Conservation (phyloP, 2,329 filamentous ascomycete species). For the Raffaelea albimanens region DNA sequence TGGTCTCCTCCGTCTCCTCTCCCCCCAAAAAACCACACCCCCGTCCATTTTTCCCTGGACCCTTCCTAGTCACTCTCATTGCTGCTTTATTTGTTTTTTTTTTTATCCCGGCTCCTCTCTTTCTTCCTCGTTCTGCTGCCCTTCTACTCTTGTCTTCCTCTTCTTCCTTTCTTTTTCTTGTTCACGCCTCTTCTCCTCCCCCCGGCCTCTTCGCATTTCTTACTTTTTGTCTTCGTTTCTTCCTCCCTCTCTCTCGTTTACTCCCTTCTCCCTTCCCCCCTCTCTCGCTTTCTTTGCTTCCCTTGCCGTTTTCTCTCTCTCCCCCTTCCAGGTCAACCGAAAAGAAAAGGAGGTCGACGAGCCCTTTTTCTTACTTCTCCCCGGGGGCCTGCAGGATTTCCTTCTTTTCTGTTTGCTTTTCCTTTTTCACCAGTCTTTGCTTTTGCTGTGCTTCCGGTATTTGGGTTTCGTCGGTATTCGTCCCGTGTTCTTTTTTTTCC, state of each 20-base stretch:
- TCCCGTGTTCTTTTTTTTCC: neutral
- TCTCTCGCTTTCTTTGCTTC: neutral
- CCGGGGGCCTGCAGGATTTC: neutral
- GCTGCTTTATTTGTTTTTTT: neutral
- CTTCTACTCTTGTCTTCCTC: neutral
- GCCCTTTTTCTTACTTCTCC: neutral
- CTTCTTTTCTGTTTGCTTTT: neutral
- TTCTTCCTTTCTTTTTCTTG: constrained; percentile 1
- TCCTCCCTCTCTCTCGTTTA: neutral
- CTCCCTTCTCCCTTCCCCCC: neutral
- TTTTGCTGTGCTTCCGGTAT: neutral
- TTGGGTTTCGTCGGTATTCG: neutral
- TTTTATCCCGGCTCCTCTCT: neutral
- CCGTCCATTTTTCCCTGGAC: too few species aligned
- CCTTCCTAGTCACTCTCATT: too few species aligned
- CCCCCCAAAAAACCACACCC: too few species aligned
- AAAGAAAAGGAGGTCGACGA: neutral
- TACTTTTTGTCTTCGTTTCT: constrained; percentile 1
- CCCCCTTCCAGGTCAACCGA: neutral
- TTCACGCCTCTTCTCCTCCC: neutral
- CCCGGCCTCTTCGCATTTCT: constrained; percentile 7
- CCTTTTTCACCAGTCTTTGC: neutral
- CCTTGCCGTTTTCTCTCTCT: neutral
- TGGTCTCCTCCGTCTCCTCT: too few species aligned
- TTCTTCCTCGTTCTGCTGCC: neutral